Evolutionary conservation across 371 early-diverging fungal species (phyloP), one percentile per base, ranked within the genome.

Genomic region (Syncephalastrum contaminatum): DNA sequence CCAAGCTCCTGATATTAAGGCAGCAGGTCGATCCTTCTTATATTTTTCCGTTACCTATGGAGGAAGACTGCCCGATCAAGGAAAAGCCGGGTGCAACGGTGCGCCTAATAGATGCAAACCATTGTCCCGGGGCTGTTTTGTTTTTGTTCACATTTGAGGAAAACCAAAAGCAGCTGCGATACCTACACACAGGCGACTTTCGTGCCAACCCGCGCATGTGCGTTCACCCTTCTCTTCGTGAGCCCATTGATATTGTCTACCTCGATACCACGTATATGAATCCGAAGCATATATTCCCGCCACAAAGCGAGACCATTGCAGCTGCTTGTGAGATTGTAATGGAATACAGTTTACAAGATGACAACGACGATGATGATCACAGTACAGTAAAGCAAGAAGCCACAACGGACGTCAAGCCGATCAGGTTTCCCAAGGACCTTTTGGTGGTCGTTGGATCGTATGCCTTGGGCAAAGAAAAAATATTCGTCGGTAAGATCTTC

Each of bases 171-270:
- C 36, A 30, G 10, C 36, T 30, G 36, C 70, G 84, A 48, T 77
- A 83, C 60, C 76, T 96, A n/a, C 97, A 97, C 66, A 94, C 95
- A 0, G 98, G 98, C 8, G 97, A 96, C 62, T 96, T 96, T 66
- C 78, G 98, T 18, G 94, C 92, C 1, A 53, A 68, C 4, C 80
- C 72, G 2, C 73, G 72, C 0, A 89, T 88, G 70, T 73, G 73
- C 40, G 39, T 77, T 16, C 77, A 77, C 48, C 79, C 84, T 3
- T 51, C 77, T 4, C 60, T 81, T 2, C 43, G 55, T 1, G 77
- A 81, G 16, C 63, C 71, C 18, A 64, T 96, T 43, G 88, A 93
- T 59, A 75, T 70, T 6, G 47, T 95, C 0, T 97, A 92, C 54
- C 82, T 97, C 36, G 98, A 97, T 64, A 96, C 96, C 0, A 97